phyloP scores from a whole-genome alignment of 2,329 filamentous ascomycete genomes.

The Alternaria ventricosa region DNA sequence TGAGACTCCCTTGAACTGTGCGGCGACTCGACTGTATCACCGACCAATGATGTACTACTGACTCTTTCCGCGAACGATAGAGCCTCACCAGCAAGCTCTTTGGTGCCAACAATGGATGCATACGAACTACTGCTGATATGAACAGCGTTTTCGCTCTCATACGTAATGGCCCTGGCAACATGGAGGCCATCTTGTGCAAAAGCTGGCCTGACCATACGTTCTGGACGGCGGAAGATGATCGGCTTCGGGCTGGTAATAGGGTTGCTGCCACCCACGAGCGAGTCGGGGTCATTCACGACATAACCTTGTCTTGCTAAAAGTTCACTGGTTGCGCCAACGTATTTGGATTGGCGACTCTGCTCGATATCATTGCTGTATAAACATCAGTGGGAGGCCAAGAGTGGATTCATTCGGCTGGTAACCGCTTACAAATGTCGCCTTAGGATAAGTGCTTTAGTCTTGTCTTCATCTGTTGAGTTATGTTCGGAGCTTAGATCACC shows the following conservation, averaged over 20 bases:
- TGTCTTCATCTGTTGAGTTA: not conserved
- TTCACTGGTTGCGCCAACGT: not conserved
- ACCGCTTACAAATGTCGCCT: not conserved
- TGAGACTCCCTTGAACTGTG: not conserved
- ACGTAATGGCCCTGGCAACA: not conserved
- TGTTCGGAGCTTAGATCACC: not conserved
- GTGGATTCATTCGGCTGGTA: accelerated
- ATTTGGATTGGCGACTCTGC: not conserved
- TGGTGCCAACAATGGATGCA: not conserved
- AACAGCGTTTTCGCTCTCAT: not conserved
- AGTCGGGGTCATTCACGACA: not conserved
- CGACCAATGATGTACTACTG: not conserved
- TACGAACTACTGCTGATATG: not conserved
- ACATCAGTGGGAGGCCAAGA: not conserved
- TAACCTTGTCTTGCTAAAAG: not conserved
- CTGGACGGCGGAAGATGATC: not conserved
- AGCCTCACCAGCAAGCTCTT: not conserved
- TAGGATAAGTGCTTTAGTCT: not conserved
- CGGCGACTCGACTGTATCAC: not conserved
- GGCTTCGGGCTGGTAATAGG: not conserved
- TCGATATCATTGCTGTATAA: not conserved
- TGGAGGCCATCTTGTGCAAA: not conserved
- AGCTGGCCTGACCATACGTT: not conserved
- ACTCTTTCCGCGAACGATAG: not conserved
- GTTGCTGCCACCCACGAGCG: not conserved